Evolutionary conservation across 257 asterid species (phyloP).

Genomic region (Knoxia roxburghii): DNA sequence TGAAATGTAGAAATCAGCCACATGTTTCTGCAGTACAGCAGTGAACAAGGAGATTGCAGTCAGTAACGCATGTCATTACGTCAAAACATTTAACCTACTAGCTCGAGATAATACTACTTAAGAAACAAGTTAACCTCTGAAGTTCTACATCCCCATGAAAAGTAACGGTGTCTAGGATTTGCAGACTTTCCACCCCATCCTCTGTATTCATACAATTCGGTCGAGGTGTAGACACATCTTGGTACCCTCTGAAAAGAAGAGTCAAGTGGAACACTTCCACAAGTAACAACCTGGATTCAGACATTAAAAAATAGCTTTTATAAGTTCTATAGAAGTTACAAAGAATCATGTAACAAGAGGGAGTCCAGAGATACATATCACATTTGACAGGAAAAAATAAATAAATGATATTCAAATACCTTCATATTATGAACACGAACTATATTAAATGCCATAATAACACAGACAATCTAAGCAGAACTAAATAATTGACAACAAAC

Average conservation of each 20-base stretch:
- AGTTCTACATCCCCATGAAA: slow-evolving; percentile 85
- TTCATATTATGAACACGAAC: not conserved
- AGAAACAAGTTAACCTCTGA: slow-evolving; percentile 63
- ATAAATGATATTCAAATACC: not conserved
- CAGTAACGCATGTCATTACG: not conserved
- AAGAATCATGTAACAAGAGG: not conserved
- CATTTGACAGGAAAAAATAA: not conserved
- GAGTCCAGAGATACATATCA: not conserved
- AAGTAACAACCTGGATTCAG: slow-evolving; percentile 75
- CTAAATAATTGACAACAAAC: not conserved
- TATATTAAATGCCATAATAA: too few species aligned
- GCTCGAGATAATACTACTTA: too few species aligned
- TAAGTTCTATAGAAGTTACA: not conserved
- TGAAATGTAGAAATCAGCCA: slow-evolving; percentile 58
- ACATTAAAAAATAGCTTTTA: not conserved
- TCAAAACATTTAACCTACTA: not conserved
- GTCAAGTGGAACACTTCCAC: slow-evolving; percentile 97
- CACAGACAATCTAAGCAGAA: too few species aligned
- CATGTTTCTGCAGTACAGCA: slow-evolving; percentile 39
- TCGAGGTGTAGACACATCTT: slow-evolving; percentile 78
- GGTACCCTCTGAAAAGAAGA: slow-evolving; percentile 78
- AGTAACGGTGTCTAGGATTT: slow-evolving; percentile 53
- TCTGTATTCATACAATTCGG: slow-evolving; percentile 77
- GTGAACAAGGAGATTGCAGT: slow-evolving; percentile 6
- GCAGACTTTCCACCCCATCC: slow-evolving; percentile 78